These are phyloP conservation scores for Phaffia tasmanica DNA, from an alignment of 768 basidiomycete genomes.

Conservation along the genomic window DNA sequence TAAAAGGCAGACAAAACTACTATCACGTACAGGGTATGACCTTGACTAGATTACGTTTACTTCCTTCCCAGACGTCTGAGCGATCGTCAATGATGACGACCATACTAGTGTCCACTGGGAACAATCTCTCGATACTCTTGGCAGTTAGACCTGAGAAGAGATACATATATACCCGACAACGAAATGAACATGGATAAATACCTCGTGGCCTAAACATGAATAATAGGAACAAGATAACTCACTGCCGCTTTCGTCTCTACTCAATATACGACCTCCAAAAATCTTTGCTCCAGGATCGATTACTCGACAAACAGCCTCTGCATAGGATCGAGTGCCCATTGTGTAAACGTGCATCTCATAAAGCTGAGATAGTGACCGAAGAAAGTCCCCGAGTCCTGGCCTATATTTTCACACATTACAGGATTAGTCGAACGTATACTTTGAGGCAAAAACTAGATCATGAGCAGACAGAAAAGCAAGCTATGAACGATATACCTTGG, in stretches of 20 bases:
- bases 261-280: constrained; percentile 79
- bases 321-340: constrained; percentile 96
- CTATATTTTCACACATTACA: constrained; percentile 37
- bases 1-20: constrained; percentile 26
- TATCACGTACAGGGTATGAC: constrained; percentile 80
- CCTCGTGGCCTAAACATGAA: neutral
- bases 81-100: constrained; percentile 98
- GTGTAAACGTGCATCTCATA: constrained; percentile 99
- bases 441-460: neutral
- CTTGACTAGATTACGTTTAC: constrained; percentile 79
- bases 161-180: neutral
- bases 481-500: constrained; percentile 62
- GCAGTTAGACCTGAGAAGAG: constrained; percentile 60
- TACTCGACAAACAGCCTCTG: constrained; percentile 83
- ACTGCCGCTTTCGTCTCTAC: constrained; percentile 95
- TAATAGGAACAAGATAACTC: constrained; percentile 36
- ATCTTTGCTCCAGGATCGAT: constrained; percentile 78
- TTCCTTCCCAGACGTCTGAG: constrained; percentile 97
- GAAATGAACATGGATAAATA: neutral
- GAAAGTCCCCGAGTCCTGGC: constrained; percentile 73
- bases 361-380: constrained; percentile 56
- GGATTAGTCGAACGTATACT: too few relatives aligned
- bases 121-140: constrained; percentile 81
- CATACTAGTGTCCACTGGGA: constrained; percentile 96
- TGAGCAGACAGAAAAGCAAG: neutral